Base-by-base conservation (phyloP, 352 stramenopile genomes). In the Globisporangium paddicum region DNA sequence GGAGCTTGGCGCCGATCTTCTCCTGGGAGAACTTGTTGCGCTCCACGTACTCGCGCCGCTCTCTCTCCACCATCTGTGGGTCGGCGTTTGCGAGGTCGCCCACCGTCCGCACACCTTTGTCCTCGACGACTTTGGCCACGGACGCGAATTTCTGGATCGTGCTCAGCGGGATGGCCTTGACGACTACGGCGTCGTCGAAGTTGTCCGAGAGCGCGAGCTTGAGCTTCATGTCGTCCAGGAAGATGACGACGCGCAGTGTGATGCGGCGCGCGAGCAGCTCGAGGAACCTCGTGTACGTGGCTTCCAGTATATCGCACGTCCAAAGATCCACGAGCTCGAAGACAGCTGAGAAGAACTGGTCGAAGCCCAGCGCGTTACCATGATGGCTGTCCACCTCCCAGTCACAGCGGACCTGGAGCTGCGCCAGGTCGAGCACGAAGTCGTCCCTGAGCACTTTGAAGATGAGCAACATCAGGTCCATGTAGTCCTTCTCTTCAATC, bases 321-420 rank as follows among this genome's bases (percentile, higher is more conserved):
- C 83, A 93, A 9, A 93, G 58, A 41, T 93, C 80, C 5, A 93
- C 83, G 23, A 93, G 67, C 55, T 93, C 83, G 42, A 93, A 93
- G 1, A 93, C 32, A 0, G 83, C 78, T 0, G 71, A 58, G 61
- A 79, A 84, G 59, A 93, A 93, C 53, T 87, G 73, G 7, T 89
- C 77, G 30, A 80, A 82, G 14, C 34, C 74, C 26, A 93, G 69
- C 6, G 58, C 59, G n/a, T 72, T 56, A 5, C 75, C 69, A 40
- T 86, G 74, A 37, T 81, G 80, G 44, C 79, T 90, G 68, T 93
- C 80, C 13, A 90, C 77, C 45, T 82, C 77, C 83, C 83, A 93
- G 73, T 93, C 83, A 55, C 77, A 88, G 25, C 78, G 71, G 42
- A 93, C 89, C 60, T 93, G 78, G 9, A 65, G 66, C 42, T 80